phyloP scores from a whole-genome alignment of 371 early-diverging fungal genomes.

The Funneliformis caledonium region DNA sequence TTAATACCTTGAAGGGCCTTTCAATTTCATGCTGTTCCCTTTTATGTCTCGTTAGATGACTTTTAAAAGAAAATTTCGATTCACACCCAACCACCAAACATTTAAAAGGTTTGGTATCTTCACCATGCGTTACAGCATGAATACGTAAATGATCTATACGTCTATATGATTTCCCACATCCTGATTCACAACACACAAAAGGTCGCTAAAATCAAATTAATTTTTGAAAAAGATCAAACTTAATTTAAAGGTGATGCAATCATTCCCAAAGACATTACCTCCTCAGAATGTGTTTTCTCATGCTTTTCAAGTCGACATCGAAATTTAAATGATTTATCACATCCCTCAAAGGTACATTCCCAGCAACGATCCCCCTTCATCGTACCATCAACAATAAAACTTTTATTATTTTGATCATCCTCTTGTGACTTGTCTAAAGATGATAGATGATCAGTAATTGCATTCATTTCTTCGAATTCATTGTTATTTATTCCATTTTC shows the following conservation, averaged over 20 bases:
- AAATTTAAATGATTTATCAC: slow-evolving; percentile 27
- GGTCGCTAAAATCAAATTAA: slow-evolving; percentile 14
- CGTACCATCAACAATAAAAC: neutral
- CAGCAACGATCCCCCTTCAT: neutral
- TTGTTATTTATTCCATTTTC: no score
- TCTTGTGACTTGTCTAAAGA: no score
- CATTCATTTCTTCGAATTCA: no score
- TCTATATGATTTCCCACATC: slow-evolving; percentile 30
- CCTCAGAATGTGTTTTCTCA: slow-evolving; percentile 14
- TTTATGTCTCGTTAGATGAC: slow-evolving; percentile 12
- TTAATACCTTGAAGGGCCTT: slow-evolving; percentile 1
- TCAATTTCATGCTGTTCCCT: slow-evolving; percentile 8
- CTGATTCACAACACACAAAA: slow-evolving; percentile 2
- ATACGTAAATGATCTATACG: slow-evolving; percentile 24
- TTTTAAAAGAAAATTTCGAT: slow-evolving; percentile 14
- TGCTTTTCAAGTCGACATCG: neutral
- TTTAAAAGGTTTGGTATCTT: slow-evolving; percentile 21
- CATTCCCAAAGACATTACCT: neutral
- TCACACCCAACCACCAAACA: slow-evolving; percentile 21
- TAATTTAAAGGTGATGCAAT: neutral
- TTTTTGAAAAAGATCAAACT: neutral
- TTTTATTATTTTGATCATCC: no score
- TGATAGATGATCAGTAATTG: no score
- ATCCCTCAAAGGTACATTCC: slow-evolving; percentile 25
- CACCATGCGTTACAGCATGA: neutral